These are phyloP conservation scores for Auricularia cornea DNA, from an alignment of 768 basidiomycete species.

Conservation along the genomic window DNA sequence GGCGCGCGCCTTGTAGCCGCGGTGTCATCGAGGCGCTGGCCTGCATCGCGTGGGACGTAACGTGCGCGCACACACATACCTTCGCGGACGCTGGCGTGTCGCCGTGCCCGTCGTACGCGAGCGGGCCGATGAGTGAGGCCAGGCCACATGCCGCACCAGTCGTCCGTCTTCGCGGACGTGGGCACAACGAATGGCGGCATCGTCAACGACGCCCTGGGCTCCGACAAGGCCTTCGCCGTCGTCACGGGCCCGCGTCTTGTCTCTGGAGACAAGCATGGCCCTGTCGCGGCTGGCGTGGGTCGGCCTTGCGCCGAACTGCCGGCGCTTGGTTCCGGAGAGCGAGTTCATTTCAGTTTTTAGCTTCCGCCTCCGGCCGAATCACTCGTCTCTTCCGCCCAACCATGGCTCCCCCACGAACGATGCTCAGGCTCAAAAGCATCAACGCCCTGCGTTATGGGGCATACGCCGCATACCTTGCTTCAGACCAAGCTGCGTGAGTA, in stretches of 20 bases:
- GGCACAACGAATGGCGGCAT: conserved; percentile 56
- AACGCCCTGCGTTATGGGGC: too few relatives aligned
- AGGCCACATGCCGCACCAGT: conserved; percentile 40
- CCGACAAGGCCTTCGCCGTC: conserved; percentile 43
- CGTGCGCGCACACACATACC: conserved; percentile 47
- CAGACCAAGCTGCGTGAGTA: too few relatives aligned
- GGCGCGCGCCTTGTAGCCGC: conserved; percentile 49
- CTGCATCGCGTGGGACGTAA: conserved; percentile 50
- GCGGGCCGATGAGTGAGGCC: conserved; percentile 64
- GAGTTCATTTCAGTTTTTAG: too few relatives aligned
- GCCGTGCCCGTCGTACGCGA: conserved; percentile 39
- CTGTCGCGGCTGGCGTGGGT: conserved; percentile 48
- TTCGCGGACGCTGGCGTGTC: conserved; percentile 57
- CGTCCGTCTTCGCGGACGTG: conserved; percentile 36
- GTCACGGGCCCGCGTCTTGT: conserved; percentile 71
- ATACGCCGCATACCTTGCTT: too few relatives aligned
- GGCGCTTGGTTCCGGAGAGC: too few relatives aligned
- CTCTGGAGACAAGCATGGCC: conserved; percentile 58
- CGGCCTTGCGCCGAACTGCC: too few relatives aligned
- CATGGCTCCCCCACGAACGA: too few relatives aligned
- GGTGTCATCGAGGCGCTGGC: conserved; percentile 48
- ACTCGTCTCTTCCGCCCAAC: too few relatives aligned
- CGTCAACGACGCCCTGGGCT: conserved; percentile 39
- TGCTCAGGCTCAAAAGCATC: too few relatives aligned
- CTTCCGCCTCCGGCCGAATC: too few relatives aligned